Evolutionary conservation across 1,139 yeast species (phyloP), one percentile per base, ranked within the genome.

Genomic region (Meyerozyma guilliermondii): DNA sequence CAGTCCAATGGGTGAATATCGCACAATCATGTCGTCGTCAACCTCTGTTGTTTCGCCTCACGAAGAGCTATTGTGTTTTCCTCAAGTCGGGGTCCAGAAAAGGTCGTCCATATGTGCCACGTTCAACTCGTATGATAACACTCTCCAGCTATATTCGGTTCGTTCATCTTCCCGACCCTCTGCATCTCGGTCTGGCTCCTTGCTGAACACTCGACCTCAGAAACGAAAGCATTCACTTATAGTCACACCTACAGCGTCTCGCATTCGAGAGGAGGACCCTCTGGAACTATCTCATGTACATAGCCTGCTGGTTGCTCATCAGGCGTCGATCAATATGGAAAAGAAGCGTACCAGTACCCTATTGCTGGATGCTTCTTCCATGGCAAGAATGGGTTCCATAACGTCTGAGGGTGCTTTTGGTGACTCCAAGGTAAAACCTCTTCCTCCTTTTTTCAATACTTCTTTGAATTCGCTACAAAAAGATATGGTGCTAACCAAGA

Each of bases 1-100:
- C 1, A 91, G 84, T 52, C 91, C 95, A 1, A 65, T 83, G 39
- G 78, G 78, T 4, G 91, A 86, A 18, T 67, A 83, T 40, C 83
- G 91, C 2, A 65, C 78, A 5, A 77, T 87, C 3, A 77, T 81
- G 0, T 79, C 92, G 0, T 81, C 89, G 0, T 80, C 92, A 1
- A 81, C 86, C 0, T 76, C 88, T 1, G 78, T 82, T 1, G 76
- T 87, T 10, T 71, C 83, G 0, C 63, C 76, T 1, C 65, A 68
- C 37, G 95, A 87, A 54, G 76, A 73, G 42, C 56, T 87, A 35
- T 54, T 78, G 38, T 59, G 68, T 20, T 80, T 79, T 50, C 86
- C 87, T 0, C 44, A 50, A 10, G 49, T 52, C 6, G 63, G 72
- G 14, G 50, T 66, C 41, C 62, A 63, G 43, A 67, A 62, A 16